These are phyloP conservation scores for Luzula sylvatica DNA, from an alignment of 176 grass and related monocot species.

Conservation along the genomic window DNA sequence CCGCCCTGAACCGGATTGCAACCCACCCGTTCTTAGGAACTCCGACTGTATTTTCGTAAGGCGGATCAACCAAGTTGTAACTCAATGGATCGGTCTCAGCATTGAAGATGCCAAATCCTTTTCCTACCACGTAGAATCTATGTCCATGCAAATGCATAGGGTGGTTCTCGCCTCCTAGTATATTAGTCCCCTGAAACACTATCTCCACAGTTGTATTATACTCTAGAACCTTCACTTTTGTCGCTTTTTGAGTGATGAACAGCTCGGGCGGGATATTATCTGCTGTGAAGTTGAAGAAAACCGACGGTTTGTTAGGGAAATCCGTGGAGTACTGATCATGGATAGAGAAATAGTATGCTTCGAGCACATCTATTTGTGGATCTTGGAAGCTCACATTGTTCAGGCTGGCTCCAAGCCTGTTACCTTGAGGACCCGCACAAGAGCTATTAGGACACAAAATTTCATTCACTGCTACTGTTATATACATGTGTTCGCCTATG, in stretches of 20 bases:
- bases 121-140: constrained; percentile 36
- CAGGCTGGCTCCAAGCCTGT: constrained; percentile 33
- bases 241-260: constrained; percentile 15
- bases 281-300: constrained; percentile 35
- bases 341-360: constrained; percentile 30
- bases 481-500: constrained; percentile 48
- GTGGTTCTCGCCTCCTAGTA: constrained; percentile 40
- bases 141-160: constrained; percentile 61
- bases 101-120: constrained; percentile 35
- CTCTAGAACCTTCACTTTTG: constrained; percentile 29
- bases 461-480: constrained; percentile 34
- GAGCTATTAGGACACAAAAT: constrained; percentile 34
- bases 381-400: constrained; percentile 62
- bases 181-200: constrained; percentile 44
- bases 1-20: constrained; percentile 21
- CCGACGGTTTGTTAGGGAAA: constrained; percentile 18
- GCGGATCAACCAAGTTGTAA: constrained; percentile 41
- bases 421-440: constrained; percentile 15
- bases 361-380: constrained; percentile 42
- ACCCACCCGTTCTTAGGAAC: constrained; percentile 26
- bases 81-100: constrained; percentile 19
- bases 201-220: constrained; percentile 35
- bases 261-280: constrained; percentile 5
- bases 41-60: constrained; percentile 28
- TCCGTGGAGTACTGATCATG: constrained; percentile 8